Evolutionary conservation across 495 filamentous ascomycete genomes (phyloP).

Genomic region (Thozetella sp.): DNA sequence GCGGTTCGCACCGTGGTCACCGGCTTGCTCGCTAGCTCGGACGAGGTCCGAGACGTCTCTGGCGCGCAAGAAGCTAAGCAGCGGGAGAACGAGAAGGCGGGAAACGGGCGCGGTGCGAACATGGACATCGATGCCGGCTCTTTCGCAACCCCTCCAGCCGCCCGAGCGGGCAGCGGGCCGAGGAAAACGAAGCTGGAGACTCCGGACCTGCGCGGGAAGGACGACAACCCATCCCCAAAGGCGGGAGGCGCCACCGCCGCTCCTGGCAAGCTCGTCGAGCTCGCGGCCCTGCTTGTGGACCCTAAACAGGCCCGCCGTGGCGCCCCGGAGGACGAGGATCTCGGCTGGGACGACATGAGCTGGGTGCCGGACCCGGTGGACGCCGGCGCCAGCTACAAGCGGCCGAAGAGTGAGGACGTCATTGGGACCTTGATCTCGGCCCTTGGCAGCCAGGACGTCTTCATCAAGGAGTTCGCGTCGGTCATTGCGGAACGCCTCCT

Average conservation of each 20-base stretch:
- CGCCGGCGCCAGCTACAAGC: constrained; percentile 87
- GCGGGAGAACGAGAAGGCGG: constrained; percentile 7
- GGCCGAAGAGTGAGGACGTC: constrained; percentile 88
- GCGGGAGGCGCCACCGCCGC: background rate
- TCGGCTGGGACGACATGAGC: constrained; percentile 87
- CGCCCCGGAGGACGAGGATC: constrained; percentile 59
- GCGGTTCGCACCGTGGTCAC: constrained; percentile 85
- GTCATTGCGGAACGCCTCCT: constrained; percentile 84
- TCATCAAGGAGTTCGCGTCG: constrained; percentile 89
- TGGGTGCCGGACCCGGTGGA: constrained; percentile 94
- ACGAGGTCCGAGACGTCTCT: constrained; percentile 35
- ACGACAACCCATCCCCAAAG: constrained; percentile 3
- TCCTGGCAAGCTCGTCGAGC: constrained; percentile 62
- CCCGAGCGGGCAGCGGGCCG: constrained; percentile 7
- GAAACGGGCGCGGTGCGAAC: background rate
- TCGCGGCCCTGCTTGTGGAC: constrained; percentile 73
- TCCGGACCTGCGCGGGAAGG: background rate
- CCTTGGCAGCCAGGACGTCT: constrained; percentile 83
- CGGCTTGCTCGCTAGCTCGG: constrained; percentile 74
- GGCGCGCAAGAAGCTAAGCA: constrained; percentile 37
- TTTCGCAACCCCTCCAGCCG: constrained; percentile 14
- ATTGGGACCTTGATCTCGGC: constrained; percentile 86
- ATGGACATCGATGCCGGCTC: background rate
- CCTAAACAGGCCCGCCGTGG: constrained; percentile 50
- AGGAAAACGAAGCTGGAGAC: background rate